Evolutionary conservation across 306 rosid species (phyloP).

Genomic region (Trichosanthes cucumerina): DNA sequence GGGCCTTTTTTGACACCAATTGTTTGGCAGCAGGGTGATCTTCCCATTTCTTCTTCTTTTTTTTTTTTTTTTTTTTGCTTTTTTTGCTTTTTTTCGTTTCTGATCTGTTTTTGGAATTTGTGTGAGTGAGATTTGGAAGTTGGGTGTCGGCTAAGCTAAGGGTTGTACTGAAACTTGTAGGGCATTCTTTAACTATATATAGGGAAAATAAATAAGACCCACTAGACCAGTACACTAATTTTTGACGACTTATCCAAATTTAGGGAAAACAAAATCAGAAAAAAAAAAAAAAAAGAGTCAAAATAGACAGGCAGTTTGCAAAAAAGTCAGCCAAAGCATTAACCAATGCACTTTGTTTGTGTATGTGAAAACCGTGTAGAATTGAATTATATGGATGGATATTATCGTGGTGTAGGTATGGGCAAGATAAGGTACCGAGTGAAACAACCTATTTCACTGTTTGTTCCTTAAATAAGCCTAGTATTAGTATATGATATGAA

Average conservation of each 20-base stretch:
- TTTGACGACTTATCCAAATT: not conserved
- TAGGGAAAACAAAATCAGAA: not conserved
- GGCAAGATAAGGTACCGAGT: not conserved
- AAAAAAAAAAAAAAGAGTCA: not conserved
- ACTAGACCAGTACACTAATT: not conserved
- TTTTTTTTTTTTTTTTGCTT: too few species aligned
- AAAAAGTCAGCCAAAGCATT: not conserved
- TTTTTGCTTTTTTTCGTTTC: not conserved
- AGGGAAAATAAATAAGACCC: not conserved
- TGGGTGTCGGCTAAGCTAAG: not conserved
- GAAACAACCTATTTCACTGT: not conserved
- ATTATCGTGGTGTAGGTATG: slow-evolving; percentile 15
- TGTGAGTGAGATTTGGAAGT: not conserved
- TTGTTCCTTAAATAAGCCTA: not conserved
- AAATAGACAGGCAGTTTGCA: not conserved
- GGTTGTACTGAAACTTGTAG: not conserved
- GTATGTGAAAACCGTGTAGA: slow-evolving; percentile 22
- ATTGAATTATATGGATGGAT: slow-evolving; percentile 17
- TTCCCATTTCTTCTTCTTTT: slow-evolving; percentile 79
- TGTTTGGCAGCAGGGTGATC: slow-evolving; percentile 85
- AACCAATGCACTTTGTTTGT: not conserved
- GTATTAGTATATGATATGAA: not conserved
- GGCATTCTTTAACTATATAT: not conserved
- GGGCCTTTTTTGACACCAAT: slow-evolving; percentile 82
- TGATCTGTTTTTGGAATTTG: not conserved